Percentiles rank a stretch among this genome's conserved stretches.
phyloP scores from a whole-genome alignment of 257 asterid genomes.

The Gentiana dahurica region DNA sequence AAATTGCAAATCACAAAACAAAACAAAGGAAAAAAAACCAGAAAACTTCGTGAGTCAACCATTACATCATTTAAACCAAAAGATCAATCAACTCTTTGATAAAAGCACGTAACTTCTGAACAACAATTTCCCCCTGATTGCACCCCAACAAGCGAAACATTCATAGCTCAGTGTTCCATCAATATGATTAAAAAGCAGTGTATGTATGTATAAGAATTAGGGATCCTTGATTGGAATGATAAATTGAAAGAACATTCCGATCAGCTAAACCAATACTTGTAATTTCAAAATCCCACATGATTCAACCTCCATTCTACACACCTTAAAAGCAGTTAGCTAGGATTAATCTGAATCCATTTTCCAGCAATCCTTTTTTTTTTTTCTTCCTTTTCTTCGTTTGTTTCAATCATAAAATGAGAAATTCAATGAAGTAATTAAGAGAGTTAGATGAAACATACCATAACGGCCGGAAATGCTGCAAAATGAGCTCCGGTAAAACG shows the following conservation, averaged over 20 bases:
- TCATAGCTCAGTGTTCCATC: background rate
- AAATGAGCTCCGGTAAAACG: background rate
- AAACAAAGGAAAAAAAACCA: no score
- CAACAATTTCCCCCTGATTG: no score
- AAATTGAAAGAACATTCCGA: background rate
- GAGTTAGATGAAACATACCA: constrained; percentile 22
- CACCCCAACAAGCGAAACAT: no score
- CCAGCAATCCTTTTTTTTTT: no score
- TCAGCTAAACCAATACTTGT: background rate
- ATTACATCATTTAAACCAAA: no score
- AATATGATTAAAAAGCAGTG: background rate
- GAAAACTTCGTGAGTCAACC: no score
- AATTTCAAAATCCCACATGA: background rate
- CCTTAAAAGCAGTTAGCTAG: background rate
- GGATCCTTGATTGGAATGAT: background rate
- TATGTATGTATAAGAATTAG: background rate
- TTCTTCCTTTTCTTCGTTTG: background rate
- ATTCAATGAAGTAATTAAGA: background rate
- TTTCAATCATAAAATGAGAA: background rate
- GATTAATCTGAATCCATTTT: background rate
- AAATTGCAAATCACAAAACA: no score
- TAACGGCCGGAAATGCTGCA: constrained; percentile 15
- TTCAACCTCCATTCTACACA: background rate
- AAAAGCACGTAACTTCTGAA: no score
- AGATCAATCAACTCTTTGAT: no score